Base-by-base conservation (phyloP, 2,329 filamentous ascomycete genomes). In the Beauveria bassiana region DNA sequence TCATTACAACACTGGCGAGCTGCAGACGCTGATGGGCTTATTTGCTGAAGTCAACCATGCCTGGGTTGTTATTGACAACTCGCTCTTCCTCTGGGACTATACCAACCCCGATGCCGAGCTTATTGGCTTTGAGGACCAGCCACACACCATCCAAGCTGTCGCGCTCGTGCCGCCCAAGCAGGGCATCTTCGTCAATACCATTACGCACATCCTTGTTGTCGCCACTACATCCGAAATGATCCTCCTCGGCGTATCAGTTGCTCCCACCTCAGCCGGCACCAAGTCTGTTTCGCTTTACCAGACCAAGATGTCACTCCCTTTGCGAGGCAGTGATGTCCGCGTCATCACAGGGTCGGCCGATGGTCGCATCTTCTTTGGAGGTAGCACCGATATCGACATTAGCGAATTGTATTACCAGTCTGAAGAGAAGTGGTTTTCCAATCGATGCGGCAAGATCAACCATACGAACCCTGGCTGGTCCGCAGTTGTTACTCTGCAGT, bases 41-140 rank as follows among this genome's bases (percentile, higher is more conserved):
- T 98, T 99, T 74, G 90, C 95, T 20, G 90, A 96, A 74, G 83
- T 99, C 70, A 93, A 93, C 70, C 92, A 98, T 74, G 95, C 93
- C 34, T 99, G 93, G 90, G 90, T 96, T 61, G 86, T 90, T 26
- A 95, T 99, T 71, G 95, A 99, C 77, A 97, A 96, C 76, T 90
- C 91, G 64, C 81, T 99, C 50, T 99, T 97, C 72, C 81, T 99
- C 18, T 99, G 96, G 96, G 93, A 99, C 75, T 99, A 97, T 73
- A 96, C 92, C 7, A 85, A 91, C 71, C 86, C 90, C n/a, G 91
- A 93, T 67, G 91, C 93, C 5, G 90, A 96, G 71, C 81, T 97
- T 47, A 89, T 96, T 66, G 93, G 93, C 20, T 97, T 90, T 70
- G 93, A 98, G 72, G 92, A 96, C 67, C 89, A 93, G 73, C 81